phyloP scores from a whole-genome alignment of 148 eudicot genomes.

The Spergularia marina region DNA sequence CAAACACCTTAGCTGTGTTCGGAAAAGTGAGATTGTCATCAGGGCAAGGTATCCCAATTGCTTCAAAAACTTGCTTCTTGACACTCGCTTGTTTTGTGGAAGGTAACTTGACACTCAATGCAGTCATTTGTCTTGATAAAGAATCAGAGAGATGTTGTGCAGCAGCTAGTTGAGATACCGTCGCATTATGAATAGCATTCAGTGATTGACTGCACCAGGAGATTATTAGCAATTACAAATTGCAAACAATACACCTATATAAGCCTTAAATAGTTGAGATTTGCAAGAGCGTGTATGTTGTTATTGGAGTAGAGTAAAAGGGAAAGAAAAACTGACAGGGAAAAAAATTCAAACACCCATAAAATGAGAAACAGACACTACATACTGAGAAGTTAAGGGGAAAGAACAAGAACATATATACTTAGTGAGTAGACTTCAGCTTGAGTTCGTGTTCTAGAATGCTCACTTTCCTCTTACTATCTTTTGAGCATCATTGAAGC shows the following conservation, averaged over 20 bases:
- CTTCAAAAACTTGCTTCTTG: slow-evolving; percentile 72
- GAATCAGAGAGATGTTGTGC: slow-evolving; percentile 84
- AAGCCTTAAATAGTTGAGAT: no score
- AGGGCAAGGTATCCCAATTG: slow-evolving; percentile 67
- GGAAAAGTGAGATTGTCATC: slow-evolving; percentile 48
- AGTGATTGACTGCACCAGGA: slow-evolving; percentile 68
- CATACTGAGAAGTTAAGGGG: no score
- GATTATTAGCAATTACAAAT: background rate
- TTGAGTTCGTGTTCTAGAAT: no score
- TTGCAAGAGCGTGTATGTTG: no score
- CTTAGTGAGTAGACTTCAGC: no score
- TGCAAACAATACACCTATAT: background rate
- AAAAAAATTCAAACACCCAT: no score
- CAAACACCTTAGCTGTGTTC: slow-evolving; percentile 26
- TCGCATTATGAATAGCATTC: slow-evolving; percentile 67
- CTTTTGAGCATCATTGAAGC: no score
- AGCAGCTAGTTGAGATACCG: slow-evolving; percentile 70
- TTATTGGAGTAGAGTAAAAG: no score
- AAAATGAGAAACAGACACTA: no score
- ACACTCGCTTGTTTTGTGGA: slow-evolving; percentile 41
- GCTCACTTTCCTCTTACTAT: no score
- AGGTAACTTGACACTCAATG: slow-evolving; percentile 57
- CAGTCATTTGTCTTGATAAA: slow-evolving; percentile 76
- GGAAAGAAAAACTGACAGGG: no score
- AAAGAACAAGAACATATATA: no score